Percentiles rank a stretch among this genome's conserved stretches.
Evolutionary conservation across 192 early-diverging fungal species (phyloP).

Genomic region (Globomyces pollinis-pini): DNA sequence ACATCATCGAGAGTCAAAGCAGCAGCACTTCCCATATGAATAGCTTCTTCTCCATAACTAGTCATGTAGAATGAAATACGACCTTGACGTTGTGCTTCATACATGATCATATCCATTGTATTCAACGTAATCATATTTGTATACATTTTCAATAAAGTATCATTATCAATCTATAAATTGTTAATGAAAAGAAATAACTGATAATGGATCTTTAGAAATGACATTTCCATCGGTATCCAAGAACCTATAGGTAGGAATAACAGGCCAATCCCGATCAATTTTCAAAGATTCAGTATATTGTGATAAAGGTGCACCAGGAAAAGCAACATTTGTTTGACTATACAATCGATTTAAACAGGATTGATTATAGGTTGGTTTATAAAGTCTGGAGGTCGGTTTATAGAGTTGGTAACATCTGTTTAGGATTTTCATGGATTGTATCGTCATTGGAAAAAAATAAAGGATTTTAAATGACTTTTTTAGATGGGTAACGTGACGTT

Average conservation of each 20-base stretch:
- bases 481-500: too few relatives aligned
- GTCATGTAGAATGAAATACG: constrained; percentile 99
- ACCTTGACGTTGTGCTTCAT: constrained; percentile 97
- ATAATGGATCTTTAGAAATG: constrained; percentile 53
- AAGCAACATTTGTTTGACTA: constrained; percentile 27
- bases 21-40: constrained; percentile 79
- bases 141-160: constrained; percentile 75
- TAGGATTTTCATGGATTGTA: too few relatives aligned
- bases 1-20: constrained; percentile 79
- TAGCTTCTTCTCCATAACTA: constrained; percentile 95
- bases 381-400: too few relatives aligned
- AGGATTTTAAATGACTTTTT: too few relatives aligned
- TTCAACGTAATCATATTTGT: constrained; percentile 84
- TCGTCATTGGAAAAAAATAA: too few relatives aligned
- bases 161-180: constrained; percentile 68
- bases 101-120: constrained; percentile 88
- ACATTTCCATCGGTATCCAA: constrained; percentile 83
- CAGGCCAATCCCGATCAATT: constrained; percentile 29
- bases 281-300: constrained; percentile 39
- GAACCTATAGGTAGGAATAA: constrained; percentile 87
- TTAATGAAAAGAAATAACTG: constrained; percentile 10
- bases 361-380: too few relatives aligned
- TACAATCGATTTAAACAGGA: too few relatives aligned
- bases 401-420: too few relatives aligned
- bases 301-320: constrained; percentile 41